Evolutionary conservation across 2,329 filamentous ascomycete species (phyloP).

Genomic region (Dactylella cylindrospora): DNA sequence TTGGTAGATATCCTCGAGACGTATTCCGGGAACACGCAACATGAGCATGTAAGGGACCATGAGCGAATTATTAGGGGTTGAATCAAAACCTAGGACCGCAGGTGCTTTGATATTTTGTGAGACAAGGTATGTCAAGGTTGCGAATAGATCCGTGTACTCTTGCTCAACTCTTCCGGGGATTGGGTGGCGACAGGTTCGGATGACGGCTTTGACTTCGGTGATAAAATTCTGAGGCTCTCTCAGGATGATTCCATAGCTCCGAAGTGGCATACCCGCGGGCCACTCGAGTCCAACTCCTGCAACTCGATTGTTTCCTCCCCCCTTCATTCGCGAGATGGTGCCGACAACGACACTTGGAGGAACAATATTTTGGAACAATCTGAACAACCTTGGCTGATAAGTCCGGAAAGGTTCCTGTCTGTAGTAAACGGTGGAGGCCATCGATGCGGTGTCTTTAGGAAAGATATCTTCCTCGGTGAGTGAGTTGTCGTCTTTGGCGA

Average conservation of each 20-base stretch:
- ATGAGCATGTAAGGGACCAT: slow-evolving; percentile 39
- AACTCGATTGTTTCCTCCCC: slow-evolving; percentile 36
- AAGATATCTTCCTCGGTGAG: slow-evolving; percentile 24
- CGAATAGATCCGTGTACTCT: slow-evolving; percentile 26
- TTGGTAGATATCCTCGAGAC: slow-evolving; percentile 38
- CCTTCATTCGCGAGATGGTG: slow-evolving; percentile 34
- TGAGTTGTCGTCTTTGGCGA: slow-evolving; percentile 2
- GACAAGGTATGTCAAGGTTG: slow-evolving; percentile 14
- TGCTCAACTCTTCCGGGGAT: slow-evolving; percentile 2
- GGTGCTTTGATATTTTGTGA: slow-evolving; percentile 11
- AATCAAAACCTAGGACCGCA: slow-evolving; percentile 26
- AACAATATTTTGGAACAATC: slow-evolving; percentile 24
- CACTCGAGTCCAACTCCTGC: slow-evolving; percentile 31
- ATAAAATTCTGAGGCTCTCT: slow-evolving; percentile 10
- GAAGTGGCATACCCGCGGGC: slow-evolving; percentile 20
- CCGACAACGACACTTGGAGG: slow-evolving; percentile 13
- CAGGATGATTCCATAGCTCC: slow-evolving; percentile 14
- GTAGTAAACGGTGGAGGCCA: slow-evolving; percentile 34
- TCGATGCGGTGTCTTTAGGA: slow-evolving; percentile 23
- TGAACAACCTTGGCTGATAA: slow-evolving; percentile 37
- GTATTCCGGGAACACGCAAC: slow-evolving; percentile 23
- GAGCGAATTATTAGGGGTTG: slow-evolving; percentile 22
- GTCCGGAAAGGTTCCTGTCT: slow-evolving; percentile 29
- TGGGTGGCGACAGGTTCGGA: slow-evolving; percentile 26
- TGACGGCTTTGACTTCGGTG: slow-evolving; percentile 25